A percentile compares a stretch with the other conserved stretches of the same genome.
Evolutionary conservation across 1,139 yeast species (phyloP).

Genomic region (Yamadazyma oceani): DNA sequence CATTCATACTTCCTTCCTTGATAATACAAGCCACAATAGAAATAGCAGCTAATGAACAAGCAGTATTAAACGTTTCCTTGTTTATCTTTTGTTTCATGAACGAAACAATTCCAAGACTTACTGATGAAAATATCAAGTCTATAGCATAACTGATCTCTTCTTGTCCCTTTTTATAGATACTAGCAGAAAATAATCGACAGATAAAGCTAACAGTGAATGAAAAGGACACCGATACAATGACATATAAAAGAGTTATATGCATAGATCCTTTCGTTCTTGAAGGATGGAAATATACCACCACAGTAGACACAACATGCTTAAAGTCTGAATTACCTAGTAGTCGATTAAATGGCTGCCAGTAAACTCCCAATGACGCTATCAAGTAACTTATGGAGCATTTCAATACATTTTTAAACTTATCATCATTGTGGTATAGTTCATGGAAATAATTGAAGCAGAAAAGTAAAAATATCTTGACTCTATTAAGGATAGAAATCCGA

Average conservation of each 20-base stretch:
- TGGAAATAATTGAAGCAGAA: conserved; percentile 3
- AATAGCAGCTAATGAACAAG: conserved; percentile 76
- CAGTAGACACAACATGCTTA: conserved; percentile 80
- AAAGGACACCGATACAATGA: conserved; percentile 52
- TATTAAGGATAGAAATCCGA: conserved; percentile 7
- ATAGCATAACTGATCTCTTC: conserved; percentile 54
- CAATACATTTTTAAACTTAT: conserved; percentile 36
- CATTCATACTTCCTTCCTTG: conserved; percentile 73
- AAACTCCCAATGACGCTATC: conserved; percentile 75
- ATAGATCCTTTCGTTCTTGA: conserved; percentile 77
- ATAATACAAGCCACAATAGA: conserved; percentile 69
- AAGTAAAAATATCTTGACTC: conserved; percentile 10
- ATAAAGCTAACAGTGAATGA: conserved; percentile 56
- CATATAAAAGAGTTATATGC: conserved; percentile 72
- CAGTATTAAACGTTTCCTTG: conserved; percentile 74
- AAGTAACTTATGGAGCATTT: conserved; percentile 75
- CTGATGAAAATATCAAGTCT: conserved; percentile 55
- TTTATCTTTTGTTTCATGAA: conserved; percentile 67
- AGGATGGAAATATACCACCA: conserved; percentile 84
- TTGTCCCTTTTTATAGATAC: conserved; percentile 45
- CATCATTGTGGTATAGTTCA: conserved; percentile 16
- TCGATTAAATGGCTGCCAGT: conserved; percentile 54
- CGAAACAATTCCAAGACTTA: conserved; percentile 65
- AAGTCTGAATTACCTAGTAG: conserved; percentile 68
- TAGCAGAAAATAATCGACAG: conserved; percentile 55